Evolutionary conservation across 331 rosid species (phyloP).

Genomic region (Acacia concinna): DNA sequence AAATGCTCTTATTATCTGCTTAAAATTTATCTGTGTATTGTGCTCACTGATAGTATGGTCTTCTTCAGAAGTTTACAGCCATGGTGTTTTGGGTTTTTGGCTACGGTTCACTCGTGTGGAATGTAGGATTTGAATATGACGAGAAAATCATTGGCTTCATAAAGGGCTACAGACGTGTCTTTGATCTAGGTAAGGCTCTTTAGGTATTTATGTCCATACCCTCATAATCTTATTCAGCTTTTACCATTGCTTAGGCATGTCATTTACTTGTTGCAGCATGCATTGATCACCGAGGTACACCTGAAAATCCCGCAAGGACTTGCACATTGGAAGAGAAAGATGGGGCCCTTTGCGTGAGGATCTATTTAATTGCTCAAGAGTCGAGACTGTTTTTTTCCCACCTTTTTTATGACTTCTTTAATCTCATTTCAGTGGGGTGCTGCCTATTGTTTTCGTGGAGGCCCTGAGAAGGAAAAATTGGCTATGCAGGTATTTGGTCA

Average conservation of each 20-base stretch:
- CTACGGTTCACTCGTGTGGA: conserved; percentile 97
- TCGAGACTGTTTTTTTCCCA: neutral
- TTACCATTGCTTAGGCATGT: conserved; percentile 1
- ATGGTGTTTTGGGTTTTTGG: conserved; percentile 99
- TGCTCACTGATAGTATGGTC: neutral
- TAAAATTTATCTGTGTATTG: neutral
- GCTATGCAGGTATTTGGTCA: conserved; percentile 74
- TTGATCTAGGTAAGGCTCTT: conserved; percentile 72
- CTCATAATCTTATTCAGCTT: neutral
- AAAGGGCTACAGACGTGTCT: conserved; percentile 85
- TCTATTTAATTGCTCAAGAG: neutral
- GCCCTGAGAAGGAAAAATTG: conserved; percentile 71
- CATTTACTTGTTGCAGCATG: conserved; percentile 57
- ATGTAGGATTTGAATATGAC: conserved; percentile 84
- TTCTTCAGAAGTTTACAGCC: conserved; percentile 40
- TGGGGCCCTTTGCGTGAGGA: conserved; percentile 79
- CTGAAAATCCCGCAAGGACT: conserved; percentile 89
- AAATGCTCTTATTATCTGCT: neutral
- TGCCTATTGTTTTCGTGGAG: conserved; percentile 80
- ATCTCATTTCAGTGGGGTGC: conserved; percentile 78
- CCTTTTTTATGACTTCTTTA: conserved; percentile 2
- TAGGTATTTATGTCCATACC: neutral
- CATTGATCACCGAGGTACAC: conserved; percentile 93
- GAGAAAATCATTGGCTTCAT: conserved; percentile 82
- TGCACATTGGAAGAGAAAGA: conserved; percentile 80